Percentiles rank a stretch among this genome's conserved stretches.
Conservation (phyloP, 805 yeast species). For the Saccharomycopsis synnaedendra region DNA sequence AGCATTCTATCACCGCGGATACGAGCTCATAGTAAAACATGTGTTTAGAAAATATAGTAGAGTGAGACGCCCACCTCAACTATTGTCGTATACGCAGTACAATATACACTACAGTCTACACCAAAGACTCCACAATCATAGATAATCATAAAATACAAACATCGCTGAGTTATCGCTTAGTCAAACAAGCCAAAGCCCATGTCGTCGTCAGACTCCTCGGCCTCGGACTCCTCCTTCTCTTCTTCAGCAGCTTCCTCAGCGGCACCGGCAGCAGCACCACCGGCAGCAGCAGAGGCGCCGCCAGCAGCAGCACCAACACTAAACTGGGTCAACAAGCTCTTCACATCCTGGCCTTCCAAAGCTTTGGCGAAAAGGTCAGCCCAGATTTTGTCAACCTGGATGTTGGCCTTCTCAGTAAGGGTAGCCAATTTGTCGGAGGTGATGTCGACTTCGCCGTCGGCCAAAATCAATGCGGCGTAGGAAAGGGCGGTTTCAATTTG, state of each 20-base stretch:
- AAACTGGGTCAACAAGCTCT: constrained; percentile 60
- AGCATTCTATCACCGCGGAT: no score
- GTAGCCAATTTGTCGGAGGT: constrained; percentile 73
- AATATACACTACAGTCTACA: no score
- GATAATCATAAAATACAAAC: no score
- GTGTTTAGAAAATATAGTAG: no score
- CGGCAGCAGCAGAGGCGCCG: constrained; percentile 58
- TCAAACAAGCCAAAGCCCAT: constrained; percentile 95
- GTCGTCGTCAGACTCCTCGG: constrained; percentile 50
- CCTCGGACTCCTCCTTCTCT: constrained; percentile 42
- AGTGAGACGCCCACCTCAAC: no score
- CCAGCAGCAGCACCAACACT: constrained; percentile 68
- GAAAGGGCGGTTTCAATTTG: constrained; percentile 62
- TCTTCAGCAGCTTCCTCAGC: constrained; percentile 56
- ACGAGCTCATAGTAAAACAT: no score
- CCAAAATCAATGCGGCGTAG: constrained; percentile 89
- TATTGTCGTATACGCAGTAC: no score
- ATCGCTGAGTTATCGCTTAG: constrained; percentile 27
- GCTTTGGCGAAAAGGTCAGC: constrained; percentile 86
- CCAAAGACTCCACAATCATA: no score
- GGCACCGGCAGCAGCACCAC: constrained; percentile 50
- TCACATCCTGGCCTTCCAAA: constrained; percentile 71
- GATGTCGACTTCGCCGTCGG: constrained; percentile 85
- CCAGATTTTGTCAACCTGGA: constrained; percentile 74
- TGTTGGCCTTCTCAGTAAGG: constrained; percentile 73